Percentiles rank a stretch among this genome's conserved stretches.
phyloP scores from a whole-genome alignment of 106 monocot species.

The Phalaenopsis equestris region DNA sequence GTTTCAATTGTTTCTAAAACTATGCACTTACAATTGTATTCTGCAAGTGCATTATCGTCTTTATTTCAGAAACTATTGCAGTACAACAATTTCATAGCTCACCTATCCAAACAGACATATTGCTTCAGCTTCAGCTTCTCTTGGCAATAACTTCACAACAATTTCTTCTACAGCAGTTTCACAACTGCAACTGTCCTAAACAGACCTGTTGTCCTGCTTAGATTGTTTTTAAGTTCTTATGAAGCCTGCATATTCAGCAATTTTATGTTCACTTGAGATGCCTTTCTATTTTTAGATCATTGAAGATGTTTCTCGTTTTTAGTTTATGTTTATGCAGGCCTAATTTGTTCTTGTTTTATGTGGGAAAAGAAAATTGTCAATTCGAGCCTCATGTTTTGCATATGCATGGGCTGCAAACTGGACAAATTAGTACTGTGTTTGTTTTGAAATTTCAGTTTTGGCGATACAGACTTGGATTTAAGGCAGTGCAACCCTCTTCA shows the following conservation, averaged over 20 bases:
- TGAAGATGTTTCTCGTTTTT: not conserved
- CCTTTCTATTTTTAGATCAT: not conserved
- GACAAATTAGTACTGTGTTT: not conserved
- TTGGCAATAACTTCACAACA: no score
- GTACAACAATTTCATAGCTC: no score
- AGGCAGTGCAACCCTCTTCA: constrained; percentile 75
- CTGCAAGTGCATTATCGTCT: no score
- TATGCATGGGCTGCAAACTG: not conserved
- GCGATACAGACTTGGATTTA: constrained; percentile 93
- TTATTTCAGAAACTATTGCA: no score
- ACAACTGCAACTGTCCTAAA: no score
- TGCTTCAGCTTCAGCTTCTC: no score
- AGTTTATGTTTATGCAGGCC: not conserved
- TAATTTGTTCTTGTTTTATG: not conserved
- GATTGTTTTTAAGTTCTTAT: not conserved
- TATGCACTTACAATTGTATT: no score
- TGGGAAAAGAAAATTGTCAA: not conserved
- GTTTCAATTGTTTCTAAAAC: no score
- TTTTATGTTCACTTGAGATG: not conserved
- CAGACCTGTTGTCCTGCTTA: not conserved
- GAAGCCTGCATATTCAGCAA: not conserved
- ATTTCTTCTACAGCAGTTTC: no score
- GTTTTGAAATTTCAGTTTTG: constrained; percentile 58
- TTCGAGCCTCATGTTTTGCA: not conserved
- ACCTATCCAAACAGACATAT: no score